A percentile compares a stretch with the other conserved stretches of the same genome.
Conservation (phyloP, 2,329 filamentous ascomycete species). For the Calonectria pseudoreteaudii region DNA sequence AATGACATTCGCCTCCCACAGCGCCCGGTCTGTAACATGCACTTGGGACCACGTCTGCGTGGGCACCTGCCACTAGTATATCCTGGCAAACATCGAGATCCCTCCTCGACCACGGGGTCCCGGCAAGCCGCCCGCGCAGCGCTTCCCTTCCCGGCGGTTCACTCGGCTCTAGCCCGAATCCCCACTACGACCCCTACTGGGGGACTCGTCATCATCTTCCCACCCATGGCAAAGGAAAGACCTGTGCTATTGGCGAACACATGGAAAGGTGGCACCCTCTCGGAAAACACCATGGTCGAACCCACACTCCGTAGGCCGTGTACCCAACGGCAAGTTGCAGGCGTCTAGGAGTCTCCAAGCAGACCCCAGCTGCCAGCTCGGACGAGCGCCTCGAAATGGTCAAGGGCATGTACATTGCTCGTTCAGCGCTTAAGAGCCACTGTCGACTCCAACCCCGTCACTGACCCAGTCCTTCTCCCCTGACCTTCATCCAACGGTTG, state of each 20-base stretch:
- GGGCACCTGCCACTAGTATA: conserved; percentile 21
- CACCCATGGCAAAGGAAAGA: conserved; percentile 47
- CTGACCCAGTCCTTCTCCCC: conserved; percentile 33
- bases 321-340: conserved; percentile 44
- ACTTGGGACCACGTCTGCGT: conserved; percentile 6
- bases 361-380: conserved; percentile 41
- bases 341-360: conserved; percentile 35
- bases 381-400: conserved; percentile 45
- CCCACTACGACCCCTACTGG: conserved; percentile 47
- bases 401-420: conserved; percentile 37
- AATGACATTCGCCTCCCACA: conserved; percentile 26
- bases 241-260: conserved; percentile 50
- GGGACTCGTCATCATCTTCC: conserved; percentile 48
- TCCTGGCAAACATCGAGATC: conserved; percentile 44
- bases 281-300: conserved; percentile 41
- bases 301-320: conserved; percentile 38
- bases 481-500: conserved; percentile 37
- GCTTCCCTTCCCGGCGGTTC: conserved; percentile 50
- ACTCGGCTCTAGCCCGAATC: conserved; percentile 54
- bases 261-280: conserved; percentile 43
- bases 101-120: conserved; percentile 34
- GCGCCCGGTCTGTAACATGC: conserved; percentile 41
- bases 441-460: conserved; percentile 31
- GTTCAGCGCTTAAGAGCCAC: conserved; percentile 32
- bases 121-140: conserved; percentile 37